Evolutionary conservation across 2,329 filamentous ascomycete species (phyloP).

Genomic region (Chaetomium strumarium): DNA sequence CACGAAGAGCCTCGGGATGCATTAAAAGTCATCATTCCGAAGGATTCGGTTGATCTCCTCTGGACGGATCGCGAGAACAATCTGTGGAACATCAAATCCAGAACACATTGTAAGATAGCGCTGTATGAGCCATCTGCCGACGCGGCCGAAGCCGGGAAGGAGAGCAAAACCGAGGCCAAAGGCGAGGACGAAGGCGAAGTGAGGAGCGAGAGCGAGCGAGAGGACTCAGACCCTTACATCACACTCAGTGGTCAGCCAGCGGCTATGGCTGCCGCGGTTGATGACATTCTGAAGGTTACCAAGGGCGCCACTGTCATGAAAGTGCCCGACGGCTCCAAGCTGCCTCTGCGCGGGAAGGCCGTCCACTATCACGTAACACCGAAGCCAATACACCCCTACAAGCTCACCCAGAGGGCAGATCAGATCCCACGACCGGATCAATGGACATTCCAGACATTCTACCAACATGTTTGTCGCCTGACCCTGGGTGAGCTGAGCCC

Average conservation of each 20-base stretch:
- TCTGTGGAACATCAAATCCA: slow-evolving; percentile 27
- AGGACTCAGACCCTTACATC: slow-evolving; percentile 19
- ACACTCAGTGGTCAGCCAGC: slow-evolving; percentile 23
- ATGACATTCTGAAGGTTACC: slow-evolving; percentile 22
- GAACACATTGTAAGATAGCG: slow-evolving; percentile 25
- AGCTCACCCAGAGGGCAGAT: slow-evolving; percentile 31
- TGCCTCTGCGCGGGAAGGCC: neutral
- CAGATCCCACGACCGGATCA: slow-evolving; percentile 33
- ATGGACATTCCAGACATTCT: slow-evolving; percentile 40
- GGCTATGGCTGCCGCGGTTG: slow-evolving; percentile 20
- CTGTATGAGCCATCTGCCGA: slow-evolving; percentile 13
- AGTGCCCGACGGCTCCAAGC: neutral
- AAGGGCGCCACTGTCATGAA: slow-evolving; percentile 19
- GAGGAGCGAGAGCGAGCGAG: neutral
- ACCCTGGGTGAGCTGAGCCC: slow-evolving; percentile 33
- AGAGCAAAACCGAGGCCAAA: neutral
- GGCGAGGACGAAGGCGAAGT: neutral
- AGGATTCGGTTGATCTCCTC: slow-evolving; percentile 14
- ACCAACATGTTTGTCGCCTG: slow-evolving; percentile 39
- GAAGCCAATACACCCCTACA: slow-evolving; percentile 3
- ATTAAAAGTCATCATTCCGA: slow-evolving; percentile 26
- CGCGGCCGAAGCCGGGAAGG: neutral
- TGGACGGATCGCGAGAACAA: slow-evolving; percentile 20
- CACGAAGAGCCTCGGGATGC: slow-evolving; percentile 7
- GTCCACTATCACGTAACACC: neutral